Percentiles rank a stretch among this genome's conserved stretches.
These are phyloP conservation scores for Cytospora piceae DNA, from an alignment of 2,329 filamentous ascomycete species.

Conservation along the genomic window DNA sequence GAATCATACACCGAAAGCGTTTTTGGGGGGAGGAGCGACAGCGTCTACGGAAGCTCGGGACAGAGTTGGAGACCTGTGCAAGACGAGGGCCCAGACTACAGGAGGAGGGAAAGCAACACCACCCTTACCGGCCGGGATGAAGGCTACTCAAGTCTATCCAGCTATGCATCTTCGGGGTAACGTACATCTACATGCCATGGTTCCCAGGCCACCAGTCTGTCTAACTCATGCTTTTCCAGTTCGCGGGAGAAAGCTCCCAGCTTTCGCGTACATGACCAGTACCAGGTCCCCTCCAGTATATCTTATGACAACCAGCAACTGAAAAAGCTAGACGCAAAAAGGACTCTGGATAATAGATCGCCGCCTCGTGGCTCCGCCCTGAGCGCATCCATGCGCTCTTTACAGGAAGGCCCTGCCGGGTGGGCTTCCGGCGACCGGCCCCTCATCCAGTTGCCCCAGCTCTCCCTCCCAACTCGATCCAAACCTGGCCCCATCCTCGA, in stretches of 20 bases:
- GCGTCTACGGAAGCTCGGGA: conserved; percentile 40
- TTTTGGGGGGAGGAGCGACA: conserved; percentile 43
- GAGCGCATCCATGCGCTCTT: conserved; percentile 39
- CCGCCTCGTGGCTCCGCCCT: conserved; percentile 49
- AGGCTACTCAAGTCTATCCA: conserved; percentile 41
- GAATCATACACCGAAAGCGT: conserved; percentile 38
- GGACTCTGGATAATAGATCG: conserved; percentile 49
- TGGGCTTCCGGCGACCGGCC: conserved; percentile 41
- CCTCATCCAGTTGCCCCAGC: conserved; percentile 47
- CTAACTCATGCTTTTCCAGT: conserved; percentile 36
- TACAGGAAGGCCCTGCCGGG: conserved; percentile 40
- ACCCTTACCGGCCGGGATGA: conserved; percentile 43
- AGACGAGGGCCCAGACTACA: conserved; percentile 42
- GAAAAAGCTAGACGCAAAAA: conserved; percentile 57
- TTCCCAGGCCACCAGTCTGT: conserved; percentile 26
- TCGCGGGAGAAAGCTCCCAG: conserved; percentile 49
- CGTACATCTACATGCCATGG: conserved; percentile 27
- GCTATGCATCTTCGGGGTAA: conserved; percentile 29
- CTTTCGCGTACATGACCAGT: conserved; percentile 55
- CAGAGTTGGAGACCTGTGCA: conserved; percentile 34
- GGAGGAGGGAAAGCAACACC: conserved; percentile 38
- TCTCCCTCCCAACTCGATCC: conserved; percentile 52
- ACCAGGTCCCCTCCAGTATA: conserved; percentile 49
- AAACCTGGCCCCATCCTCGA: conserved; percentile 48
- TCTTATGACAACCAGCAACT: conserved; percentile 56